Base-by-base conservation (phyloP, 257 asterid species). In the Mitragyna speciosa region DNA sequence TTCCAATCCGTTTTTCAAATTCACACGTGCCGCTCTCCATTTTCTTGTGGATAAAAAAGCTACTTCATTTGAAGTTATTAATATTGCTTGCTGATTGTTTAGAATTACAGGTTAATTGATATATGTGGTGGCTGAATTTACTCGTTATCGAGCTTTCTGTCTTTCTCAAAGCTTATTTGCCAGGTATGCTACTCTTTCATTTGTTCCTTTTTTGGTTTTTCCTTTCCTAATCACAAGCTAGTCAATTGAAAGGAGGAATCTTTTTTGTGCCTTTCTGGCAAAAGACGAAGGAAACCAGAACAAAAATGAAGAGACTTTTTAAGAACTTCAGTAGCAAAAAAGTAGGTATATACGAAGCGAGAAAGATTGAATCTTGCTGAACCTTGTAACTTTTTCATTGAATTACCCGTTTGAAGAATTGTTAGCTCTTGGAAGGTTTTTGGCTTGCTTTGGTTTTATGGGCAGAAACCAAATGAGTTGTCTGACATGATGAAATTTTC, bases 1-100 rank as follows among this genome's bases (percentile, higher is more conserved):
- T 81, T 69, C 51, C 73, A 47, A 47, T 56, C 58, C 75, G 28
- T 28, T 9, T 33, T 28, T 59, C 63, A 41, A 63, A 52, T 70
- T 82, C 48, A 41, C 69, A 72, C 39, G 39, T 43, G n/a, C 20
- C 1, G n/a, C n/a, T n/a, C n/a, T 24, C 63, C 48, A 10, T 48
- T 68, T 70, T 43, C 54, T 69, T 39, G 9, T 69, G 52, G 73
- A 12, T 45, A 12, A n/a, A 36, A 36, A 36, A 4, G 41, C 41
- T 36, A 36, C 41, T 36, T 36, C 41, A 36, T 36, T 36, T 36
- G 41, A 36, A 36, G 41, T 36, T 4, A 36, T 36, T 36, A 36
- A 36, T 36, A 36, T 36, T 36, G 41, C 41, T 36, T 43, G 49
- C 54, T 75, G 76, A 51, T 26, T 73, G 0, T 28, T 47, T 67